Conservation (phyloP, 2,329 filamentous ascomycete genomes). For the Akanthomyces dipterigenus region DNA sequence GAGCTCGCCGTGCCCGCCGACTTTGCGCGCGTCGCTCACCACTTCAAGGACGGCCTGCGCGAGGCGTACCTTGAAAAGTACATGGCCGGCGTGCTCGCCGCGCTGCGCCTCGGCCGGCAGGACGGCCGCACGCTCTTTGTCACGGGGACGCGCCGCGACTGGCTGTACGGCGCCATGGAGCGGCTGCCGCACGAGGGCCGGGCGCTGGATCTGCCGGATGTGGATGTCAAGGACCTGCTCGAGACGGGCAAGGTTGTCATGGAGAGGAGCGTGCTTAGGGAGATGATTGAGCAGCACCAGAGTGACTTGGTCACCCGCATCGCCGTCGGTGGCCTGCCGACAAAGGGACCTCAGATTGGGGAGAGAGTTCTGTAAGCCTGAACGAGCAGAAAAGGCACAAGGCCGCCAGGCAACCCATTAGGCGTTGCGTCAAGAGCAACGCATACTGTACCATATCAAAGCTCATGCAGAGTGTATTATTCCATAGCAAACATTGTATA, state of each 20-base stretch:
- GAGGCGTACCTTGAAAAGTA: conserved; percentile 55
- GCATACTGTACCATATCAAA: conserved; percentile 7
- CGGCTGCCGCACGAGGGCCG: conserved; percentile 59
- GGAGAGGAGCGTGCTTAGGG: conserved; percentile 71
- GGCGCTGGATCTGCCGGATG: conserved; percentile 64
- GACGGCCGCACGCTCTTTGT: conserved; percentile 71
- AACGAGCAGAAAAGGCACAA: not conserved
- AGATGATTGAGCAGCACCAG: conserved; percentile 66
- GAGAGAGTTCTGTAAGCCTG: conserved; percentile 29
- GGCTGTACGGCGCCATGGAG: conserved; percentile 61
- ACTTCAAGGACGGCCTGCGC: conserved; percentile 41
- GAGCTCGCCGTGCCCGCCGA: conserved; percentile 54
- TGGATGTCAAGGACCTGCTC: conserved; percentile 92
- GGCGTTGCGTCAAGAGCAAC: not conserved
- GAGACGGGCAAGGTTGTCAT: conserved; percentile 80
- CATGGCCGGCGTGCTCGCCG: conserved; percentile 60
- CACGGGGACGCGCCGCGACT: conserved; percentile 52
- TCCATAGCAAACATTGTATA: conserved; percentile 2
- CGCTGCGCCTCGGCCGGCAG: conserved; percentile 61
- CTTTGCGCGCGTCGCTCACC: conserved; percentile 37
- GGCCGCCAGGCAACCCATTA: not conserved
- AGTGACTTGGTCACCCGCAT: conserved; percentile 52
- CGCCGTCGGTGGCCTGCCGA: conserved; percentile 34
- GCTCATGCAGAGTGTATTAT: conserved; percentile 10
- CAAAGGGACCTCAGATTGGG: conserved; percentile 28